Evolutionary conservation across 148 eudicot genomes (phyloP).

Genomic region (Linanthus parryae): DNA sequence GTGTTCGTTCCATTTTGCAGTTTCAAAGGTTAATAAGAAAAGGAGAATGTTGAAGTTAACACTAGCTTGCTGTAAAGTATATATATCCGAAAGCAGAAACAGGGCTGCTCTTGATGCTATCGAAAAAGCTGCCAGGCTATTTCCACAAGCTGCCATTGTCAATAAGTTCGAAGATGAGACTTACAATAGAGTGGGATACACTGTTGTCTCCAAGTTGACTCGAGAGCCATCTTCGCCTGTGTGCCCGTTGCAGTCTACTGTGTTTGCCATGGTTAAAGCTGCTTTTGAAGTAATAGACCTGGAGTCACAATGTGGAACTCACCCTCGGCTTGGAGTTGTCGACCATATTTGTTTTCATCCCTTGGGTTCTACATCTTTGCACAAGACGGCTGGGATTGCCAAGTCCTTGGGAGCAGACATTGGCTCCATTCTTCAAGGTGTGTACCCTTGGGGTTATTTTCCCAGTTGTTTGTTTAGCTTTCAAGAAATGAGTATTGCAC

Average conservation of each 20-base stretch:
- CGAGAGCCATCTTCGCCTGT: constrained; percentile 13
- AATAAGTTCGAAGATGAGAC: constrained; percentile 81
- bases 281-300: constrained; percentile 64
- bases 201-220: constrained; percentile 63
- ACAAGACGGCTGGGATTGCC: constrained; percentile 51
- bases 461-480: neutral
- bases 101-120: constrained; percentile 65
- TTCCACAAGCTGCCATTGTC: constrained; percentile 48
- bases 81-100: constrained; percentile 89
- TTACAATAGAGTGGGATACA: constrained; percentile 89
- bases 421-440: constrained; percentile 63
- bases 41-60: constrained; percentile 50
- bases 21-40: constrained; percentile 13
- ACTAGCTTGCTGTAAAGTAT: constrained; percentile 82
- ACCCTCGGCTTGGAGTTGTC: constrained; percentile 7
- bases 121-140: constrained; percentile 62
- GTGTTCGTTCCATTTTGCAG: no score
- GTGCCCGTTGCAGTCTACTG: constrained; percentile 45
- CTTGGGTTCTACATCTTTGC: constrained; percentile 42
- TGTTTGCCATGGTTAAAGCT: constrained; percentile 72
- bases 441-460: constrained; percentile 9
- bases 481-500: no score
- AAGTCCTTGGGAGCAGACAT: constrained; percentile 66
- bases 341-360: constrained; percentile 51
- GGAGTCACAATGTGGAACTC: constrained; percentile 49